Evolutionary conservation across 2,329 filamentous ascomycete species (phyloP).

Genomic region (Xylariales sp.): DNA sequence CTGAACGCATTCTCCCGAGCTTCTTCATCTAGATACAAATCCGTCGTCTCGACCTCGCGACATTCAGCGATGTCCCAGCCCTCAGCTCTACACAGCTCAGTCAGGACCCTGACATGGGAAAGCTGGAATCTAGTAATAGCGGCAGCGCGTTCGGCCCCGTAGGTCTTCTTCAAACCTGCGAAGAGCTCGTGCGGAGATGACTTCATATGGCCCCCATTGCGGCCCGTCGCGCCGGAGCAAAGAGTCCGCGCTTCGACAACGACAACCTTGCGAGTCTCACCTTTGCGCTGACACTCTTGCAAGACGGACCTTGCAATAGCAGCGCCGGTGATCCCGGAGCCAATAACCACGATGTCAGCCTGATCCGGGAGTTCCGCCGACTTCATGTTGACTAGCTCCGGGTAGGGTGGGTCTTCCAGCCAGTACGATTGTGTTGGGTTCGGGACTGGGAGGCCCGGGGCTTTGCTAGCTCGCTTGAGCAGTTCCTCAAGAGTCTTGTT

Average conservation of each 20-base stretch:
- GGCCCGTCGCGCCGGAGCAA: slow-evolving; percentile 48
- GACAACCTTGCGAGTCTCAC: slow-evolving; percentile 25
- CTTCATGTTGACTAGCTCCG: slow-evolving; percentile 32
- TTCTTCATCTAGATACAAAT: slow-evolving; percentile 36
- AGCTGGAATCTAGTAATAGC: slow-evolving; percentile 40
- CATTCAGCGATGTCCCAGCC: slow-evolving; percentile 32
- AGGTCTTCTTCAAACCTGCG: slow-evolving; percentile 21
- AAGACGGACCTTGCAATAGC: slow-evolving; percentile 32
- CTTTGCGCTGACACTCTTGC: slow-evolving; percentile 10
- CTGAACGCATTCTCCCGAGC: slow-evolving; percentile 28
- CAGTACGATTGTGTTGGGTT: slow-evolving; percentile 42
- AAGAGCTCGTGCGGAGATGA: slow-evolving; percentile 38
- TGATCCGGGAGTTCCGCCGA: slow-evolving; percentile 29
- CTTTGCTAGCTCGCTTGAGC: not conserved
- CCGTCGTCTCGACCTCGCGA: slow-evolving; percentile 40
- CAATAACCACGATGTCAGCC: slow-evolving; percentile 47
- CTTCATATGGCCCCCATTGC: slow-evolving; percentile 51
- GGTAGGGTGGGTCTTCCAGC: slow-evolving; percentile 38
- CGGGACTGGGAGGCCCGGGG: slow-evolving; percentile 35
- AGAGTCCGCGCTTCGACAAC: slow-evolving; percentile 47
- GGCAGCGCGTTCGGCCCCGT: slow-evolving; percentile 33
- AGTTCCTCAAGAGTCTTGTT: slow-evolving; percentile 20
- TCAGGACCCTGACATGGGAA: slow-evolving; percentile 33
- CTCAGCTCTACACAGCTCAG: slow-evolving; percentile 32
- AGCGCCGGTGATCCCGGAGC: slow-evolving; percentile 49